These are phyloP conservation scores for Apiospora pterosperma DNA, from an alignment of 2,329 filamentous ascomycete species.

Conservation along the genomic window DNA sequence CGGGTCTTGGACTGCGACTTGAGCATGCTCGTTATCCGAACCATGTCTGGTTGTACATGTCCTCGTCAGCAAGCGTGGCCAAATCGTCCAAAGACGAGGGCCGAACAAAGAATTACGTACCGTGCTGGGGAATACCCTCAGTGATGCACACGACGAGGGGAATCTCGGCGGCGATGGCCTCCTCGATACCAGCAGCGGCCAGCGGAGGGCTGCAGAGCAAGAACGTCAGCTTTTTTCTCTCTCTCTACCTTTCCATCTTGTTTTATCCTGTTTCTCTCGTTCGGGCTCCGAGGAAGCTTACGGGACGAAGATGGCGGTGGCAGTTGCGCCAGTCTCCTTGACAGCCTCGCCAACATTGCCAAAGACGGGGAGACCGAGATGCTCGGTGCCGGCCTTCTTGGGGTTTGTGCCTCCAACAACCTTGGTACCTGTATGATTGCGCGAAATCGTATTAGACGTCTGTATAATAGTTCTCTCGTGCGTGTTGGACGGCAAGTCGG, in stretches of 20 bases:
- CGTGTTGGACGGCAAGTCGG: conserved; percentile 11
- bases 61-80: conserved; percentile 7
- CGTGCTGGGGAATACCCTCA: conserved; percentile 96
- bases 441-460: conserved; percentile 10
- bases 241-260: neutral
- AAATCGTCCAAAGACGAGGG: conserved; percentile 2
- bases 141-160: conserved; percentile 96
- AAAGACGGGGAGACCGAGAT: conserved; percentile 92
- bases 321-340: conserved; percentile 84
- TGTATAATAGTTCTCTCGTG: neutral
- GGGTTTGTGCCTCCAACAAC: conserved; percentile 98
- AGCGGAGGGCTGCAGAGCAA: conserved; percentile 70
- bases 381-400: conserved; percentile 91
- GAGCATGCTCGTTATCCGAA: conserved; percentile 95
- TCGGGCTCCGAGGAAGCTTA: conserved; percentile 47
- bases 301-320: conserved; percentile 96
- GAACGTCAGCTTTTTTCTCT: neutral
- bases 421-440: conserved; percentile 71
- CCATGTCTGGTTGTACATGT: conserved; percentile 74
- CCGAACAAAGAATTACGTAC: conserved; percentile 40
- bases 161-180: conserved; percentile 90
- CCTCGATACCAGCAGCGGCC: conserved; percentile 92
- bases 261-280: neutral
- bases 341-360: conserved; percentile 83
- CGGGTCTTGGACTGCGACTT: conserved; percentile 97